Conservation (phyloP, 371 early-diverging fungal genomes). For the Enterocytospora artemiae region DNA sequence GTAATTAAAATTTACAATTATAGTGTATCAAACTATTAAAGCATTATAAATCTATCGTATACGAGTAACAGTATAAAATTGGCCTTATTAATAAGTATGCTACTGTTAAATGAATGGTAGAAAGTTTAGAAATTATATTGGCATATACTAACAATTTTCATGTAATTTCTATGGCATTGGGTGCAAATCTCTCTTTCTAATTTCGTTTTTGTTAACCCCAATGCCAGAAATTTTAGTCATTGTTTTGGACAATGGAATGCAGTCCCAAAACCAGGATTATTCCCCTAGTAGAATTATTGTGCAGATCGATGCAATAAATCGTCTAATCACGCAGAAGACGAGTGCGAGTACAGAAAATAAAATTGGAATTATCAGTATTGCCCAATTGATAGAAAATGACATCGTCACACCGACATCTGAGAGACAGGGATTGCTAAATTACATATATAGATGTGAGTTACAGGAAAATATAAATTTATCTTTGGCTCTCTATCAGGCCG, state of each 20-base stretch:
- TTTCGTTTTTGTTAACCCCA: slow-evolving; percentile 4
- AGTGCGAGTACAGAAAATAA: slow-evolving; percentile 83
- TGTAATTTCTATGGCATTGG: neutral
- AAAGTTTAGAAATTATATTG: too few species aligned
- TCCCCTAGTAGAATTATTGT: slow-evolving; percentile 80
- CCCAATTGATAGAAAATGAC: slow-evolving; percentile 51
- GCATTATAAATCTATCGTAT: neutral
- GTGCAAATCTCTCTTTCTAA: neutral
- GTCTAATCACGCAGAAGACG: slow-evolving; percentile 76
- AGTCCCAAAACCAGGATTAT: slow-evolving; percentile 75
- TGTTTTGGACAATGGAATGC: slow-evolving; percentile 49
- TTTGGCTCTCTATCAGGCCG: slow-evolving; percentile 17
- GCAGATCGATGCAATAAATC: slow-evolving; percentile 80
- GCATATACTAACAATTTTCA: neutral
- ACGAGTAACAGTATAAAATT: neutral
- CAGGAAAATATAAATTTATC: slow-evolving; percentile 13
- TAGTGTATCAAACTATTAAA: neutral
- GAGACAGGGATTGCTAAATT: slow-evolving; percentile 27
- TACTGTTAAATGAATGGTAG: too few species aligned
- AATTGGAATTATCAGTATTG: slow-evolving; percentile 85
- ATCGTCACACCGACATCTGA: slow-evolving; percentile 50
- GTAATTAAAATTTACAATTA: too few species aligned
- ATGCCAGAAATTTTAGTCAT: slow-evolving; percentile 49
- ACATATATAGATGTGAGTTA: slow-evolving; percentile 27
- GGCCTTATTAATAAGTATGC: neutral